Conservation (phyloP, 106 monocot genomes). For the Dendrobium huoshanense region DNA sequence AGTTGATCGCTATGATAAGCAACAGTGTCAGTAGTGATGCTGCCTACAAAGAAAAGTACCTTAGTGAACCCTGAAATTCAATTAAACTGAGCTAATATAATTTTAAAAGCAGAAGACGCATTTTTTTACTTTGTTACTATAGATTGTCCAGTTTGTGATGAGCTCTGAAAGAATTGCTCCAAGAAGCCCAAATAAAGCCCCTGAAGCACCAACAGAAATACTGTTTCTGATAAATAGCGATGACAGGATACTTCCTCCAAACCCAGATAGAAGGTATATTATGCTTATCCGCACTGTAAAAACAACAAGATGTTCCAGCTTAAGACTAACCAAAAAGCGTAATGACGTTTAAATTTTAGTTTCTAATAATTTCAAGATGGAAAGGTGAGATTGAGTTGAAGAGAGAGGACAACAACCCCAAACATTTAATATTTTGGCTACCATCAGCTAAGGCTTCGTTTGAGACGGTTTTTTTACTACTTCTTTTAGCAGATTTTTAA, state of each 20-base stretch:
- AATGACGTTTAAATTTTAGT: background rate
- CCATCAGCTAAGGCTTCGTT: too few species aligned
- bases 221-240: slow-evolving; percentile 44
- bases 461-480: too few species aligned
- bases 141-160: slow-evolving; percentile 63
- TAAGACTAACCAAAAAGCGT: background rate
- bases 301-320: background rate
- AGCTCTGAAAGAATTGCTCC: slow-evolving; percentile 72
- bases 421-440: too few species aligned
- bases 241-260: slow-evolving; percentile 64
- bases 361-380: background rate
- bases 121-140: slow-evolving; percentile 43
- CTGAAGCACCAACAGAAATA: slow-evolving; percentile 72
- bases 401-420: background rate
- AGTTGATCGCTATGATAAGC: slow-evolving; percentile 48
- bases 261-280: slow-evolving; percentile 57
- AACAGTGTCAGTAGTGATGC: slow-evolving; percentile 41
- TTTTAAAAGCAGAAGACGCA: background rate
- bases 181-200: slow-evolving; percentile 75
- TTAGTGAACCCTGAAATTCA: too few species aligned
- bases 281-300: slow-evolving; percentile 46
- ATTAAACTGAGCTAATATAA: too few species aligned
- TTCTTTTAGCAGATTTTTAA: too few species aligned
- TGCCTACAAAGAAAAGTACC: slow-evolving; percentile 17
- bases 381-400: background rate